Base-by-base conservation (phyloP, 305 asterid genomes). In the Ajuga reptans region DNA sequence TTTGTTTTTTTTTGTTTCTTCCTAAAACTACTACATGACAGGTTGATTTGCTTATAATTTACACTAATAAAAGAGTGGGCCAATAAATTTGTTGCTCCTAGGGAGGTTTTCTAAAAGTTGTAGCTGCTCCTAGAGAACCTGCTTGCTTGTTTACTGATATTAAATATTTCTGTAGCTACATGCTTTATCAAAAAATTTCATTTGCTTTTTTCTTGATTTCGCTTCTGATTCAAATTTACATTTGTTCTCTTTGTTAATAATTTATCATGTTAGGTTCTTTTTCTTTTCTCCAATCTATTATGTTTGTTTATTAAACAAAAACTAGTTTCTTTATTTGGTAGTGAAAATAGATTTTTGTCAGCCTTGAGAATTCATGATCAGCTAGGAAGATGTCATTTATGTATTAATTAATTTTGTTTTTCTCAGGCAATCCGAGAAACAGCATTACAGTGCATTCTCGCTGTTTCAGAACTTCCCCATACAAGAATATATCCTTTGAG, bases 401-500 rank as follows among this genome's bases (percentile, higher is more conserved):
- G n/a, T n/a, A 2, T 21, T 21, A 21, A 21, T 7, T 74, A 62
- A 43, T 29, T 60, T 58, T 6, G 61, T 72, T n/a, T 81, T 80
- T 72, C 27, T 75, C 87, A 92, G 98, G 88, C 80, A 66, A 72
- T 90, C 62, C 87, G 98, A 31, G 95, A 87, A 82, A 88, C 93
- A 52, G 93, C 96, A 54, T 71, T 92, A 71, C 98, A 92, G 76
- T 90, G 98, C 82, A 94, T 92, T 72, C 82, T 80, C 72, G 92
- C 97, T 75, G 78, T 85, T 79, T 83, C 94, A 42, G 72, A 78
- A 72, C 87, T 90, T 59, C 96, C 96, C 54, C 77, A 90, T 72
- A 64, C 89, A 64, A 84, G 90, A 84, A 79, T 90, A 67, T 92
- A 84, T 82, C 97, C 98, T 63, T 68, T 82, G 67, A 79, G 89